phyloP scores from a whole-genome alignment of 495 filamentous ascomycete genomes.

The Pyrenula massariospora region DNA sequence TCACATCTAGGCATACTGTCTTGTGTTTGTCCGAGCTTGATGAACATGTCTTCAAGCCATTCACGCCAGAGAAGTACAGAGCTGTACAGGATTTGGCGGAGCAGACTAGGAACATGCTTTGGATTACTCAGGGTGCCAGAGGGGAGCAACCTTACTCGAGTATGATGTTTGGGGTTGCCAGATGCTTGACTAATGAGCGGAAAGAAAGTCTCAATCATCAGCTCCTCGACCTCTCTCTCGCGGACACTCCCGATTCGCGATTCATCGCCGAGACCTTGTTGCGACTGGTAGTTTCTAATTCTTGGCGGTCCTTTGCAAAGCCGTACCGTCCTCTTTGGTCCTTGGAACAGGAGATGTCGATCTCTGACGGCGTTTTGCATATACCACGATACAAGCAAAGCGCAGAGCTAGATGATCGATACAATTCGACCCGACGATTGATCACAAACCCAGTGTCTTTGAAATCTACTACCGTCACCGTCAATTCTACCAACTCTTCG shows the following conservation, averaged over 20 bases:
- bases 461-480: neutral
- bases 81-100: slow-evolving; percentile 22
- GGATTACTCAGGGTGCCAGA: slow-evolving; percentile 24
- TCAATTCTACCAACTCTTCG: neutral
- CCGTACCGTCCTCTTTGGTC: slow-evolving; percentile 13
- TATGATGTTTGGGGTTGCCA: slow-evolving; percentile 27
- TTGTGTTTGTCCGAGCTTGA: slow-evolving; percentile 34
- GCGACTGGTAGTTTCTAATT: neutral
- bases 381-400: slow-evolving; percentile 14
- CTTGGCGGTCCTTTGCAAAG: slow-evolving; percentile 5
- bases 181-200: slow-evolving; percentile 14
- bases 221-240: slow-evolving; percentile 12
- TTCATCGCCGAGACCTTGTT: neutral
- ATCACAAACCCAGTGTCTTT: slow-evolving; percentile 12
- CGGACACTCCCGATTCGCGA: slow-evolving; percentile 1
- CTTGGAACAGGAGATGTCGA: slow-evolving; percentile 16
- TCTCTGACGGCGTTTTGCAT: slow-evolving; percentile 6
- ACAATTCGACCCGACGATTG: slow-evolving; percentile 12
- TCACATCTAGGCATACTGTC: slow-evolving; percentile 3
- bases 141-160: slow-evolving; percentile 21
- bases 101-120: slow-evolving; percentile 23
- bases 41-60: slow-evolving; percentile 24
- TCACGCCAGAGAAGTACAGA: slow-evolving; percentile 18
- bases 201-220: slow-evolving; percentile 5
- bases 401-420: slow-evolving; percentile 10